phyloP scores from a whole-genome alignment of 2,329 filamentous ascomycete species.

The Podosphaera aphanis region DNA sequence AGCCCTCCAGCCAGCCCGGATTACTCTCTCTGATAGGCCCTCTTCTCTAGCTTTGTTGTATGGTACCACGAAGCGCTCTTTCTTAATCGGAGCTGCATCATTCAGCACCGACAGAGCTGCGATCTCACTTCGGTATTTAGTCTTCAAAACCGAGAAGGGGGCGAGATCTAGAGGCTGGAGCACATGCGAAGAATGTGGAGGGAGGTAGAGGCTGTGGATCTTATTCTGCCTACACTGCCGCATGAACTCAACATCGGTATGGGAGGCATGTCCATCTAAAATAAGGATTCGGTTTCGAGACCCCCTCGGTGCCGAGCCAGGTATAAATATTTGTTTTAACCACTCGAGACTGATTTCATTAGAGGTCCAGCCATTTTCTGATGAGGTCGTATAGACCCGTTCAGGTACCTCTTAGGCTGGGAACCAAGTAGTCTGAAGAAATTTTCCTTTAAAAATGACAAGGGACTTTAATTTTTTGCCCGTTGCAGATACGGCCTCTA shows the following conservation, averaged over 20 bases:
- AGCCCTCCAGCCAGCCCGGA: not conserved
- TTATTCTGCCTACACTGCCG: not conserved
- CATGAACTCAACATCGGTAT: not conserved
- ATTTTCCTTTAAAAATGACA: not conserved
- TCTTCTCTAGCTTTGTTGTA: not conserved
- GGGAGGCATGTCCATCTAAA: not conserved
- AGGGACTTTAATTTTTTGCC: not conserved
- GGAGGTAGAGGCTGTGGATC: not conserved
- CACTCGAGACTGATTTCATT: not conserved
- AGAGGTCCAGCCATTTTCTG: not conserved
- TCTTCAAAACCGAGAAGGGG: not conserved
- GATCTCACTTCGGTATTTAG: not conserved
- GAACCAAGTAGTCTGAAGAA: not conserved
- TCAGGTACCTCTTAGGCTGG: not conserved
- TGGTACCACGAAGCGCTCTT: not conserved
- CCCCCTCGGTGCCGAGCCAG: not conserved
- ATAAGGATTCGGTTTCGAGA: not conserved
- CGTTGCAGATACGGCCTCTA: not conserved
- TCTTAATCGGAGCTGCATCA: not conserved
- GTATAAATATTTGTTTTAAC: not conserved
- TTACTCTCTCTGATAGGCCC: not conserved
- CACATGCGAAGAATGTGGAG: not conserved
- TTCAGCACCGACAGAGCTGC: not conserved
- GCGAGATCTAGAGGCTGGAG: not conserved
- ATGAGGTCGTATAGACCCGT: not conserved